Percentiles rank a stretch among this genome's conserved stretches.
These are phyloP conservation scores for Metrosideros polymorpha DNA, from an alignment of 441 rosid genomes.

Conservation along the genomic window DNA sequence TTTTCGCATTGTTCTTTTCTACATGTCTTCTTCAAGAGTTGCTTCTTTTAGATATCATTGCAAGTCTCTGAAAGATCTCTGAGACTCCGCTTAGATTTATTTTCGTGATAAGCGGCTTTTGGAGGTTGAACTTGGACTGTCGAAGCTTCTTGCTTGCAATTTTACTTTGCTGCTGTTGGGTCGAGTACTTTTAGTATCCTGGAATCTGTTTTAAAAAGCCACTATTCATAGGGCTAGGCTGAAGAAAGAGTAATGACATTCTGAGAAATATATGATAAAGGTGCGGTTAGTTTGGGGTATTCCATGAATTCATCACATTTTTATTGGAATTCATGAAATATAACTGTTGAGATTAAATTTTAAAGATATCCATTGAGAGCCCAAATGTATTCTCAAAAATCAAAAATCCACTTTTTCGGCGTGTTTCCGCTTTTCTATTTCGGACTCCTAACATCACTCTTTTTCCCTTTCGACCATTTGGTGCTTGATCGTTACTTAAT, in stretches of 20 bases:
- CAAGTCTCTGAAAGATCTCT: neutral
- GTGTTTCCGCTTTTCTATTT: no score
- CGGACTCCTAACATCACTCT: no score
- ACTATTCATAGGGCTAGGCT: neutral
- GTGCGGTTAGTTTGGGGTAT: neutral
- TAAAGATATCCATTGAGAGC: no score
- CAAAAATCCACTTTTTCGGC: no score
- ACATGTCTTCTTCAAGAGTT: neutral
- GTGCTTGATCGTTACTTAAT: no score
- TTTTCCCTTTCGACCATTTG: no score
- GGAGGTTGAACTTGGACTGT: neutral
- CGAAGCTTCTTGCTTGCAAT: neutral
- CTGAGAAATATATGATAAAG: neutral
- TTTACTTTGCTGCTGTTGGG: neutral
- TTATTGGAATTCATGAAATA: no score
- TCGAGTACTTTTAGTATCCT: neutral
- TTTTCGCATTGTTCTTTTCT: neutral
- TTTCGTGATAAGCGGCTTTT: neutral
- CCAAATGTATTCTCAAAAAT: no score
- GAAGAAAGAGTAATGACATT: neutral
- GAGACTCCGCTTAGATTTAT: neutral
- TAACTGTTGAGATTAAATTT: no score
- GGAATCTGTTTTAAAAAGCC: neutral
- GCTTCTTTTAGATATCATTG: neutral
- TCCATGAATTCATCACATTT: no score